Evolutionary conservation across 2,329 filamentous ascomycete species (phyloP), one percentile per base, ranked within the genome.

Genomic region (Colletotrichum karsti): DNA sequence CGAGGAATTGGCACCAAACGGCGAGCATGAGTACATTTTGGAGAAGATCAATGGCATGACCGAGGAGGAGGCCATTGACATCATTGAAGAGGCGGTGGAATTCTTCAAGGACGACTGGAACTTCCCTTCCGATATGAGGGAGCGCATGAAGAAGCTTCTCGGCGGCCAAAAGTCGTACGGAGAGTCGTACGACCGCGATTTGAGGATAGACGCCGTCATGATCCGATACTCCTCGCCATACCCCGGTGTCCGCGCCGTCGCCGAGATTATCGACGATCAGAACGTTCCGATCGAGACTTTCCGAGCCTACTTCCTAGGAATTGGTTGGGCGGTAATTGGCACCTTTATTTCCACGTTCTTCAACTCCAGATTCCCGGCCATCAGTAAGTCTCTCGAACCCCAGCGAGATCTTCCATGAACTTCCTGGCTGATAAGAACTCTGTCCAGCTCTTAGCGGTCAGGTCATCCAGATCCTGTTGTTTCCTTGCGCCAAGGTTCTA

Each of bases 391-490:
- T 35, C n/a, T n/a, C n/a, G n/a, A n/a, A 8, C 26, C 9, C 18
- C 37, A 30, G 39, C 2, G 18, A 55, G 62, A 30, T 59, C 3
- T 18, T 6, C 20, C 2, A 7, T 8, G 8, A 18, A 15, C 8
- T n/a, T 18, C 24, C 63, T 39, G 8, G 7, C 10, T 58, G 20
- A 58, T 26, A 22, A 22, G 26, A n/a, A 41, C 24, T 15, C 7
- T n/a, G n/a, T 7, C 53, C 18, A 78, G 76, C 70, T 41, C 67
- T 81, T 7, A 74, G 72, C 57, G 75, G 78, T 7, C 74, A 76
- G 8, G 80, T 82, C 6, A 79, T 81, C 55, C 83, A 85, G 73
- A 81, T 85, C 44, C 74, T 85, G 4, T 77, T 85, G 0, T 85
- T 78, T 18, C 85, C 85, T 0, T 78, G 83, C 20, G 85, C 81